Percentiles rank a stretch among this genome's conserved stretches.
phyloP scores from a whole-genome alignment of 2,329 filamentous ascomycete species.

The Aureobasidium sp. region DNA sequence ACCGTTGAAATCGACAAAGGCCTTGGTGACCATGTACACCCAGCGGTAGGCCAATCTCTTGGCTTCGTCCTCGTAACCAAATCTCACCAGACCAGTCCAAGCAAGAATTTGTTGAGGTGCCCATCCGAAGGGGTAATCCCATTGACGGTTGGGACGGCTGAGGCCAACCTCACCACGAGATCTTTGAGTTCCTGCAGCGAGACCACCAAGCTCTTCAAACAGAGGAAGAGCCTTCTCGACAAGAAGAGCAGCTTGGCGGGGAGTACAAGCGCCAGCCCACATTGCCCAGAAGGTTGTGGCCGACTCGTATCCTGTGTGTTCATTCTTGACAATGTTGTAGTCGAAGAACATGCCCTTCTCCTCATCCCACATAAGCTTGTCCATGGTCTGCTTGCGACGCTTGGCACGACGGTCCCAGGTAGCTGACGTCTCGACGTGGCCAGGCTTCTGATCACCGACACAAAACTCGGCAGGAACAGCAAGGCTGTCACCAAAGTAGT shows the following conservation, averaged over 20 bases:
- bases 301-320: slow-evolving; percentile 78
- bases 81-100: slow-evolving; percentile 86
- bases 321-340: slow-evolving; percentile 77
- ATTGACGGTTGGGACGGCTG: slow-evolving; percentile 87
- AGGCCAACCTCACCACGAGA: slow-evolving; percentile 75
- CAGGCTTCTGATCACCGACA: slow-evolving; percentile 54
- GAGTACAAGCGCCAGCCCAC: slow-evolving; percentile 85
- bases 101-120: slow-evolving; percentile 97
- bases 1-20: slow-evolving; percentile 96
- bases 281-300: slow-evolving; percentile 96
- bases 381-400: slow-evolving; percentile 74
- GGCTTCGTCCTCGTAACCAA: slow-evolving; percentile 85
- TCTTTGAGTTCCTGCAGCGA: slow-evolving; percentile 83
- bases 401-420: slow-evolving; percentile 86
- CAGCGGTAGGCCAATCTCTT: slow-evolving; percentile 90
- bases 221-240: slow-evolving; percentile 75
- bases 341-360: slow-evolving; percentile 95
- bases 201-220: slow-evolving; percentile 80
- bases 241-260: slow-evolving; percentile 76
- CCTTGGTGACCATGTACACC: slow-evolving; percentile 97
- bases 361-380: slow-evolving; percentile 92
- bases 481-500: slow-evolving; percentile 74
- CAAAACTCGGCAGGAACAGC: slow-evolving; percentile 79
- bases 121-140: slow-evolving; percentile 98
- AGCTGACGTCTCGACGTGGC: slow-evolving; percentile 72